Evolutionary conservation across 2,329 filamentous ascomycete species (phyloP).

Genomic region (Aureobasidium sp.): DNA sequence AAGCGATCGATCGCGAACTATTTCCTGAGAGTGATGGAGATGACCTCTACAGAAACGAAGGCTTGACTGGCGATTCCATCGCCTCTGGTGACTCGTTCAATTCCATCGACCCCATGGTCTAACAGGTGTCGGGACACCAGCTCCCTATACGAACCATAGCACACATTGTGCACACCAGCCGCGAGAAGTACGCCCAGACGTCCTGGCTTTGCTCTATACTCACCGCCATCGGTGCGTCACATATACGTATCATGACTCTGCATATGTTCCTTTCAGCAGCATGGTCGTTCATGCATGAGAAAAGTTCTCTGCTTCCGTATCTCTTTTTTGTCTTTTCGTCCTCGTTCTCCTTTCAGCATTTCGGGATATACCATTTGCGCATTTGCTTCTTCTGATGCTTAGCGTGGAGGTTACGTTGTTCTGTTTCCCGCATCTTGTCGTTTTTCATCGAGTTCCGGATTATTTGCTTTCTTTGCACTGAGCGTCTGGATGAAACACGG

Average conservation of each 20-base stretch:
- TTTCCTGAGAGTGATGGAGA: neutral
- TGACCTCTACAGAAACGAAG: neutral
- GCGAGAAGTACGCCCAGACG: too few relatives aligned
- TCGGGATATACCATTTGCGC: neutral
- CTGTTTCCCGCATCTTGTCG: neutral
- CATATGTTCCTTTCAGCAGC: neutral
- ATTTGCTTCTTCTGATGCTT: neutral
- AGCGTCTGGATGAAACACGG: neutral
- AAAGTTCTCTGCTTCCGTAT: too few relatives aligned
- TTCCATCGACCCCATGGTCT: neutral
- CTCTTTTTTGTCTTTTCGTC: neutral
- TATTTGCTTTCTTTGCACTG: neutral
- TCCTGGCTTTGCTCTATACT: too few relatives aligned
- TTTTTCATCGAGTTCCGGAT: neutral
- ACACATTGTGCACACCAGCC: neutral
- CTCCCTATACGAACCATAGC: too few relatives aligned
- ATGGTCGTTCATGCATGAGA: too few relatives aligned
- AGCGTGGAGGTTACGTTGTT: neutral
- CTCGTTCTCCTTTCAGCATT: conserved; percentile 42
- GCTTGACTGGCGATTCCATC: conserved; percentile 1
- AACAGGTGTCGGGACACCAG: neutral
- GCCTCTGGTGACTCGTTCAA: conserved; percentile 40
- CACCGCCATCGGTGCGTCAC: neutral
- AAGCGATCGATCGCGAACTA: neutral
- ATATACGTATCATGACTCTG: neutral